These are phyloP conservation scores for Rhinocladiella similis DNA, from an alignment of 2,329 filamentous ascomycete genomes.

Conservation along the genomic window DNA sequence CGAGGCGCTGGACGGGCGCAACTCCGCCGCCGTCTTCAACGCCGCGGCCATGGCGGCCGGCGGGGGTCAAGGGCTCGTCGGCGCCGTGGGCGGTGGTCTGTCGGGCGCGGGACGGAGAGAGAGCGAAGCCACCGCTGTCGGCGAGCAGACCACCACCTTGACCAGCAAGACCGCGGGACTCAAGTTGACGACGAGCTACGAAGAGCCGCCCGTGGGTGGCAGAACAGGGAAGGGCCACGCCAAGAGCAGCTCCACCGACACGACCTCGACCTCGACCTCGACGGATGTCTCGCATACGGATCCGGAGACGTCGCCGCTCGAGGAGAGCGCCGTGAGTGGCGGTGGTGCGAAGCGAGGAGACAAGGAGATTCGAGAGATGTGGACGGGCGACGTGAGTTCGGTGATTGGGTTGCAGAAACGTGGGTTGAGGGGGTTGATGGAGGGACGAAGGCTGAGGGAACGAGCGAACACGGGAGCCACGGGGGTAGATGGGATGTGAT, in stretches of 20 bases:
- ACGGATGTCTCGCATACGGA: constrained; percentile 29
- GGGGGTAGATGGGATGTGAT: background rate
- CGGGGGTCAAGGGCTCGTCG: constrained; percentile 80
- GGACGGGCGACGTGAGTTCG: constrained; percentile 71
- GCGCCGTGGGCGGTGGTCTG: constrained; percentile 54
- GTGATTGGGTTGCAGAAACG: constrained; percentile 96
- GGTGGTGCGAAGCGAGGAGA: background rate
- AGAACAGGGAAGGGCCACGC: constrained; percentile 21
- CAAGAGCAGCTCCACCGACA: constrained; percentile 27
- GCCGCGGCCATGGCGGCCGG: constrained; percentile 97
- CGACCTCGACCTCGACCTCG: constrained; percentile 26
- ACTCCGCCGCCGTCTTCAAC: constrained; percentile 96
- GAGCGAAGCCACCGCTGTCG: constrained; percentile 25
- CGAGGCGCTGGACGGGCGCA: constrained; percentile 83
- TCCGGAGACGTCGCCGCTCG: constrained; percentile 19
- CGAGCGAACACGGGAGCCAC: constrained; percentile 25
- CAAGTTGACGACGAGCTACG: constrained; percentile 16
- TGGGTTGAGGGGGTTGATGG: constrained; percentile 89
- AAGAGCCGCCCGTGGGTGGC: constrained; percentile 5
- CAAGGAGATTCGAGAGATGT: constrained; percentile 59
- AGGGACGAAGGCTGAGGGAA: constrained; percentile 82
- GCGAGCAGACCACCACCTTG: constrained; percentile 1
- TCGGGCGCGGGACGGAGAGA: constrained; percentile 42
- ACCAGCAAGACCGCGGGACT: constrained; percentile 13
- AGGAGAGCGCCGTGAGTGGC: constrained; percentile 12